Evolutionary conservation across 257 asterid genomes (phyloP), one percentile per base, ranked within the genome.

Genomic region (Perilla frutescens): DNA sequence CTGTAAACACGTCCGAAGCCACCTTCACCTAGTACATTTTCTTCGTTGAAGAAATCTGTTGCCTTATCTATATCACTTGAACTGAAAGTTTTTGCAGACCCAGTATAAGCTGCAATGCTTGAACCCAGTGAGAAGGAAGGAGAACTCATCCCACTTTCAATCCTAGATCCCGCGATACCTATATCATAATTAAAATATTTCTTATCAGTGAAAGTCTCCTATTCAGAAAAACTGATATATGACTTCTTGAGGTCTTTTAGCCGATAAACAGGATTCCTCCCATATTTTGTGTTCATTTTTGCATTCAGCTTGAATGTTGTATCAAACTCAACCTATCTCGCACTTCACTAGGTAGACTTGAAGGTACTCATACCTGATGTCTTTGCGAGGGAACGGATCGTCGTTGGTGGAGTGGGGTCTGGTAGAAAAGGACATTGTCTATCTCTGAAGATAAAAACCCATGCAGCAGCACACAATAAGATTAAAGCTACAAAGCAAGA

Each of bases 1-100:
- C 94, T 75, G 73, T 87, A 95, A 45, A 95, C 99, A 55, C 83
- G 89, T 13, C 99, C 99, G 78, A 95, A 95, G 1, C 99, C 99
- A 39, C 99, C 99, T 85, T 95, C 98, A 26, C 99, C 98, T 10
- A 95, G 78, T 69, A 92, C 66, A 79, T 91, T 86, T 39, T 81
- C 70, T 72, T 86, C 98, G 8, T 84, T 85, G 84, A 95, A 92
- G 85, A 81, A 76, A 82, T 87, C 90, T 3, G 99, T 92, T 50
- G 97, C 99, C 77, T 67, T 88, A 67, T 90, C 96, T 68, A 95
- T 83, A 39, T 91, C 99, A 41, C 64, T 64, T 34, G 86, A 81
- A 76, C 85, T 80, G 77, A 87, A 89, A 39, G 96, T 87, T 85
- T 77, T 92, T 40, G 97, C 90, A 8, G 99, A 87, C 62, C 97